Evolutionary conservation across 2,329 filamentous ascomycete species (phyloP).

Genomic region (Mariannaea elegans): DNA sequence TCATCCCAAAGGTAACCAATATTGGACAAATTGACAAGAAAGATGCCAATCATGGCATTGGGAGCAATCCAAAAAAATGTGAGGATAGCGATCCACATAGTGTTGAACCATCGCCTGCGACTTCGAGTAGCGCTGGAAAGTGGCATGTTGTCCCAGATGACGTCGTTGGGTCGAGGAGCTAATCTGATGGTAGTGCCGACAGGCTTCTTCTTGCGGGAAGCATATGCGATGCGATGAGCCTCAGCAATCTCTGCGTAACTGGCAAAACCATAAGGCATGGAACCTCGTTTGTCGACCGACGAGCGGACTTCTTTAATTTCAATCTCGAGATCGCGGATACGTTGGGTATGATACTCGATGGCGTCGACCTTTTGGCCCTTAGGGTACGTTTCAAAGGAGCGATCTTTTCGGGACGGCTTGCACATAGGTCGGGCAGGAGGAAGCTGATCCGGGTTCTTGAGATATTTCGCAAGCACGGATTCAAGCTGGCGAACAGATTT

Average conservation of each 20-base stretch:
- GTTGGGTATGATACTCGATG: conserved; percentile 89
- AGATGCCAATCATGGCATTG: conserved; percentile 94
- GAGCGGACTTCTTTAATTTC: conserved; percentile 86
- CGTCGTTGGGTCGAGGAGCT: conserved; percentile 86
- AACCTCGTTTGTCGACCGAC: conserved; percentile 85
- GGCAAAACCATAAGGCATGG: conserved; percentile 92
- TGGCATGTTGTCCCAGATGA: conserved; percentile 95
- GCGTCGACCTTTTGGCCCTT: conserved; percentile 85
- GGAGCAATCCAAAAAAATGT: conserved; percentile 89
- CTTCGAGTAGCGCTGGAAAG: conserved; percentile 73
- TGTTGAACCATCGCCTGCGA: conserved; percentile 80
- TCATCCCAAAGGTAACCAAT: conserved; percentile 80
- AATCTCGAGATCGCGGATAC: conserved; percentile 83
- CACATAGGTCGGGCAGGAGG: conserved; percentile 81
- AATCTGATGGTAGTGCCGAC: conserved; percentile 79
- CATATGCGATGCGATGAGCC: conserved; percentile 87
- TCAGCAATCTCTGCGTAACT: conserved; percentile 90
- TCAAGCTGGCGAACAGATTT: conserved; percentile 84
- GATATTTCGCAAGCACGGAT: conserved; percentile 83
- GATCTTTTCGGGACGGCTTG: conserved; percentile 82
- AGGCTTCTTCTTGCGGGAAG: conserved; percentile 81
- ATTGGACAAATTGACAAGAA: conserved; percentile 86
- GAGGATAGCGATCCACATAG: conserved; percentile 82
- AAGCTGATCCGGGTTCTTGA: conserved; percentile 85
- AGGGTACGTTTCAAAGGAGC: conserved; percentile 69